A percentile compares a stretch with the other conserved stretches of the same genome.
These are phyloP conservation scores for Sporothrix globosa DNA, from an alignment of 2,329 filamentous ascomycete genomes.

Conservation along the genomic window DNA sequence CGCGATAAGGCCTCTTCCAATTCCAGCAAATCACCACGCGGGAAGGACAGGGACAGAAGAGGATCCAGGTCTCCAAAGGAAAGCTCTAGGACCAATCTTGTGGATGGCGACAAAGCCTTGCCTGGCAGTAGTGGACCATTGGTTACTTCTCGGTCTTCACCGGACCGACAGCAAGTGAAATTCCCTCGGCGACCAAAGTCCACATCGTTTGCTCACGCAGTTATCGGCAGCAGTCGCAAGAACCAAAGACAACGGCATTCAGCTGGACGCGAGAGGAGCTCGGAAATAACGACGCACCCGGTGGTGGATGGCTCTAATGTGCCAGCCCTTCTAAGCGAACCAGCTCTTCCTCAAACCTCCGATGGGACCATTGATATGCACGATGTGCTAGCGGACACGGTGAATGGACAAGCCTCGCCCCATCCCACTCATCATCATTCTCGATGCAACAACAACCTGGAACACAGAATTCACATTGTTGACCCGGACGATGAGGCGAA, in stretches of 20 bases:
- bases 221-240: conserved; percentile 50
- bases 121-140: background rate
- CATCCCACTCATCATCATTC: background rate
- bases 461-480: conserved; percentile 1
- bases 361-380: conserved; percentile 55
- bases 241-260: conserved; percentile 33
- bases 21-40: conserved; percentile 1
- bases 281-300: conserved; percentile 36
- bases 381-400: conserved; percentile 37
- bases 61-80: background rate
- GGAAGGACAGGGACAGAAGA: background rate
- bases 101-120: background rate
- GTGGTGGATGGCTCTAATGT: conserved; percentile 45
- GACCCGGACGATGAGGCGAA: background rate
- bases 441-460: background rate
- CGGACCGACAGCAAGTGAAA: conserved; percentile 31
- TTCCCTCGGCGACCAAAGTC: conserved; percentile 44
- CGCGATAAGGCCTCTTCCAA: background rate
- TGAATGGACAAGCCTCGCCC: background rate
- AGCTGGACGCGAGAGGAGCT: background rate
- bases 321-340: conserved; percentile 56
- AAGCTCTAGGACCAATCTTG: background rate
- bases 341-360: conserved; percentile 61
- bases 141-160: background rate
- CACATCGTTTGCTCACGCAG: conserved; percentile 51